These are phyloP conservation scores for Cercospora nicotianae DNA, from an alignment of 2,329 filamentous ascomycete species.

Conservation along the genomic window DNA sequence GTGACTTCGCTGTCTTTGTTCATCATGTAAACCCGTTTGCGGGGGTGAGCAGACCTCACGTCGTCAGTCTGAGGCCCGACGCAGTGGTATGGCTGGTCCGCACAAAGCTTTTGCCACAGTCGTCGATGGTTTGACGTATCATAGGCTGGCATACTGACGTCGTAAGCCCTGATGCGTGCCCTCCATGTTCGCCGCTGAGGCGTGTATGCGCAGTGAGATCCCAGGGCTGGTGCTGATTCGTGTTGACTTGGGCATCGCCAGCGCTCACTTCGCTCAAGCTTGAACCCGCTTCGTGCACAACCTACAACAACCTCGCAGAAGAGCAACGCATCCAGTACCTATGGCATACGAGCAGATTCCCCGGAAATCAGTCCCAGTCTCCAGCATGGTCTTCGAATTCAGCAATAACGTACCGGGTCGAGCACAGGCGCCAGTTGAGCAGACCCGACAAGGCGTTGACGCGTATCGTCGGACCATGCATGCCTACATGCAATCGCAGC, in stretches of 20 bases:
- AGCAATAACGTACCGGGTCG: background rate
- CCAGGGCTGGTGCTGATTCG: background rate
- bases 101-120: constrained; percentile 1
- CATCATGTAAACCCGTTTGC: background rate
- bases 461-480: constrained; percentile 30
- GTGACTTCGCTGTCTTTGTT: background rate
- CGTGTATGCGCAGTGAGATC: background rate
- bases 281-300: background rate
- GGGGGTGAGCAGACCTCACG: background rate
- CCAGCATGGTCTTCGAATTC: background rate
- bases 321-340: background rate
- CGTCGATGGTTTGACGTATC: background rate
- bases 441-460: constrained; percentile 3
- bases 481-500: constrained; percentile 27
- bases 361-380: background rate
- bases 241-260: background rate
- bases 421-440: background rate
- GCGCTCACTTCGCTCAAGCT: background rate
- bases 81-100: background rate
- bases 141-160: background rate
- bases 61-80: background rate
- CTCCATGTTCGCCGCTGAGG: background rate
- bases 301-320: background rate
- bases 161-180: background rate
- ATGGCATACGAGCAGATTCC: background rate